phyloP scores from a whole-genome alignment of 306 rosid genomes.

The Fragaria iinumae region DNA sequence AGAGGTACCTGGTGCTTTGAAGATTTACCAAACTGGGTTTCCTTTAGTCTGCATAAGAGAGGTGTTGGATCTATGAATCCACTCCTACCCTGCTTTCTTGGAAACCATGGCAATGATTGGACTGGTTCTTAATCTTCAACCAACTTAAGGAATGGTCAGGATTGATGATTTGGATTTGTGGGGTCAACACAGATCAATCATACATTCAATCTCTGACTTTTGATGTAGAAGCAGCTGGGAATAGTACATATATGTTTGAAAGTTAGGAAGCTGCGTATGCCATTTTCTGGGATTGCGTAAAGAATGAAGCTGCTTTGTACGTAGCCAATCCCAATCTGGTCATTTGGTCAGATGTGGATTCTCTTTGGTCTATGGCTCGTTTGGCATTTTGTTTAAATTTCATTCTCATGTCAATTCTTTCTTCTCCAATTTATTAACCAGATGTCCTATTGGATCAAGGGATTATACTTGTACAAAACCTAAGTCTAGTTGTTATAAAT shows the following conservation, averaged over 20 bases:
- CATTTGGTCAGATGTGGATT: not conserved
- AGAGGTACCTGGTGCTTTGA: conserved; percentile 6
- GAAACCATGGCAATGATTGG: conserved; percentile 6
- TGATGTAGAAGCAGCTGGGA: not conserved
- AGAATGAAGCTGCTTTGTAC: not conserved
- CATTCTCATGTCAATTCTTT: not conserved
- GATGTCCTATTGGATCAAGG: too few species aligned
- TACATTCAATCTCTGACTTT: not conserved
- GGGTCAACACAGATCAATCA: not conserved
- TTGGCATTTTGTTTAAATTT: not conserved
- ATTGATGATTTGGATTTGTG: not conserved
- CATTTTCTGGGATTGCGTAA: not conserved
- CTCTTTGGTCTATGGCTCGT: not conserved
- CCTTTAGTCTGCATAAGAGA: not conserved
- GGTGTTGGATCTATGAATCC: conserved; percentile 2
- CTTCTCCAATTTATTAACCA: not conserved
- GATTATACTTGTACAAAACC: too few species aligned
- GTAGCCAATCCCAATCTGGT: not conserved
- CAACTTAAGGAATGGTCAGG: not conserved
- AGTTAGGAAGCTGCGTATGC: not conserved
- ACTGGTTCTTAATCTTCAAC: not conserved
- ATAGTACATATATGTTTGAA: not conserved
- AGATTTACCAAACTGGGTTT: not conserved
- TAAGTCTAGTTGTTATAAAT: too few species aligned
- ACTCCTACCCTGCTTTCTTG: not conserved